These are phyloP conservation scores for Inonotus obliquus DNA, from an alignment of 1,284 basidiomycete genomes.

Conservation along the genomic window DNA sequence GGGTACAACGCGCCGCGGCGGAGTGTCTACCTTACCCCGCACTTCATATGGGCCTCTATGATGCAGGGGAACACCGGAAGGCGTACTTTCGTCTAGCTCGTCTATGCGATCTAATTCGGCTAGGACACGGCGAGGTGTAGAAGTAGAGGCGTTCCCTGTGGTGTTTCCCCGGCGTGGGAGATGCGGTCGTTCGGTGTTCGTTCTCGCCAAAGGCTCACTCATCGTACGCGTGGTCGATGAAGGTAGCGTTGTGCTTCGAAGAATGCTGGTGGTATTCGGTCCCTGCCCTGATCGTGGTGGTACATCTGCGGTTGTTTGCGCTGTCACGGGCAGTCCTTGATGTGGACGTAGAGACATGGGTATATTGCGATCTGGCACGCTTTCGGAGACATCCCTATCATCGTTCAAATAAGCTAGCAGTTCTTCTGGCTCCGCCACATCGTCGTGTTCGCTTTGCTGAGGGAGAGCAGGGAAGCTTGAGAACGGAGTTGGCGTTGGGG, in stretches of 20 bases:
- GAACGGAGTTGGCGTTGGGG: background rate
- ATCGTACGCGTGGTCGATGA: background rate
- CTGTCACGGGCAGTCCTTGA: background rate
- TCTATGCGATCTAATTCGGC: slow-evolving; percentile 62
- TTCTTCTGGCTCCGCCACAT: slow-evolving; percentile 1
- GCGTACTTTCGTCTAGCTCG: slow-evolving; percentile 68
- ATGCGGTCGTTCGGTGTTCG: slow-evolving; percentile 8
- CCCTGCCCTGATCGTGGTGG: background rate
- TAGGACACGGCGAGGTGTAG: slow-evolving; percentile 7
- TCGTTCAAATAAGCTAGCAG: slow-evolving; percentile 15
- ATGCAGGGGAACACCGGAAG: slow-evolving; percentile 55
- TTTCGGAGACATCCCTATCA: background rate
- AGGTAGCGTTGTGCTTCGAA: slow-evolving; percentile 3
- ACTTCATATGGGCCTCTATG: slow-evolving; percentile 67
- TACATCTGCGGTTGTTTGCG: background rate
- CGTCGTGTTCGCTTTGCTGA: background rate
- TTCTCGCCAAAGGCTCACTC: slow-evolving; percentile 4
- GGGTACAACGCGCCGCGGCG: background rate
- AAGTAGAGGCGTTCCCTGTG: slow-evolving; percentile 1
- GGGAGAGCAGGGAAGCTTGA: background rate
- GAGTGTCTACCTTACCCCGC: slow-evolving; percentile 8
- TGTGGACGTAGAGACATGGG: slow-evolving; percentile 13
- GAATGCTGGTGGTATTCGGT: background rate
- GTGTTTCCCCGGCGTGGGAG: slow-evolving; percentile 12
- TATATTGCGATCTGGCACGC: background rate